These are phyloP conservation scores for Albatrellus ellisii DNA, from an alignment of 768 basidiomycete species.

Conservation along the genomic window DNA sequence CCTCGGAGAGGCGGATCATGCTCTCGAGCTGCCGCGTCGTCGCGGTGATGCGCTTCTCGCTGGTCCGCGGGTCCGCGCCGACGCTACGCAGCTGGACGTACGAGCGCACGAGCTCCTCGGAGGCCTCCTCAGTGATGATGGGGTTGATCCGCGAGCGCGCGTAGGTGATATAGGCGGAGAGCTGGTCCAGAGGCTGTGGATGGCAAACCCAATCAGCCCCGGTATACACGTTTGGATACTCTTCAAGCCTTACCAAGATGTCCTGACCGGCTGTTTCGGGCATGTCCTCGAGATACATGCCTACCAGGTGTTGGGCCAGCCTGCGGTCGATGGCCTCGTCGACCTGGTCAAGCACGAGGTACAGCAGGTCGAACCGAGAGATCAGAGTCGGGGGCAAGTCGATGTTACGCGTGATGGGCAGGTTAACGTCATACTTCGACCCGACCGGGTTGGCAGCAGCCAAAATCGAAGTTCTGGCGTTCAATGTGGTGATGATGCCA, in stretches of 20 bases:
- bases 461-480: conserved; percentile 94
- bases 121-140: conserved; percentile 73
- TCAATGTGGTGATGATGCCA: conserved; percentile 96
- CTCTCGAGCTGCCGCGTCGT: conserved; percentile 96
- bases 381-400: conserved; percentile 96
- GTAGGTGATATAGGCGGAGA: conserved; percentile 92
- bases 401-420: conserved; percentile 92
- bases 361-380: conserved; percentile 93
- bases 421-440: conserved; percentile 84
- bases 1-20: conserved; percentile 93
- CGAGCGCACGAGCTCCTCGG: conserved; percentile 68
- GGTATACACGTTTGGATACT: neutral
- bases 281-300: conserved; percentile 85
- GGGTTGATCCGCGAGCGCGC: conserved; percentile 81
- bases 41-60: conserved; percentile 93
- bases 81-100: conserved; percentile 94
- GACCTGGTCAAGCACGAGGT: conserved; percentile 89
- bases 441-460: conserved; percentile 97
- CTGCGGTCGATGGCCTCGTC: conserved; percentile 79
- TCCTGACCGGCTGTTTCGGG: conserved; percentile 57
- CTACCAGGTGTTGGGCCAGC: conserved; percentile 87
- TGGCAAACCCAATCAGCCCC: neutral
- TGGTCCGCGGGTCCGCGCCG: conserved; percentile 76
- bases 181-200: conserved; percentile 69
- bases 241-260: conserved; percentile 46